phyloP scores from a whole-genome alignment of 768 basidiomycete genomes.

The Naematelia encephala region DNA sequence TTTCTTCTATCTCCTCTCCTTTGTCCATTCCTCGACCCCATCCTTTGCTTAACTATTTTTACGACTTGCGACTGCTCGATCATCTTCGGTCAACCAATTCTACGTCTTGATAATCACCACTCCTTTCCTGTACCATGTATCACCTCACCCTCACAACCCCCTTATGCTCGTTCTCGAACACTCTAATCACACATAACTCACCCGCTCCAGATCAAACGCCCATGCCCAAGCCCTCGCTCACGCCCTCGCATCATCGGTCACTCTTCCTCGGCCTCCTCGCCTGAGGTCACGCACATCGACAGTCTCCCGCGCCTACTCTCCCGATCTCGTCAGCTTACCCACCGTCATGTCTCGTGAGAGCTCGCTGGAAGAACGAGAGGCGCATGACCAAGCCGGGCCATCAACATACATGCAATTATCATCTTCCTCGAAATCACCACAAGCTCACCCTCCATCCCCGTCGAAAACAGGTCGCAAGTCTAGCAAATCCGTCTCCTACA shows the following conservation, averaged over 20 bases:
- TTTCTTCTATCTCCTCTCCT: neutral
- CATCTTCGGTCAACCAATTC: neutral
- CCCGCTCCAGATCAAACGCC: neutral
- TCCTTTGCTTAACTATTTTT: neutral
- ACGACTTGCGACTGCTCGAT: neutral
- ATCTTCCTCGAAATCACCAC: too few species aligned
- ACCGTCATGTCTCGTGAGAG: slow-evolving; percentile 44
- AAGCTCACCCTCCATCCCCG: slow-evolving; percentile 5
- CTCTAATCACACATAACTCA: too few species aligned
- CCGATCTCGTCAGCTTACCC: slow-evolving; percentile 9
- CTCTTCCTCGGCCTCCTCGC: neutral
- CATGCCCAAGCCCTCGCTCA: too few species aligned
- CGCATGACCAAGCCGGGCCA: slow-evolving; percentile 3
- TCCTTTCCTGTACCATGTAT: too few species aligned
- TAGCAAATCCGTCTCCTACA: slow-evolving; percentile 28
- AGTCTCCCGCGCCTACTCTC: slow-evolving; percentile 21
- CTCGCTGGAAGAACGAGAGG: slow-evolving; percentile 24
- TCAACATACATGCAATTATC: slow-evolving; percentile 17
- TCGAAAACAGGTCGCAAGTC: slow-evolving; percentile 15
- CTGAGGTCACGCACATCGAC: slow-evolving; percentile 32
- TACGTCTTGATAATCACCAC: too few species aligned
- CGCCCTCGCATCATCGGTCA: neutral
- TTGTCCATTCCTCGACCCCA: neutral
- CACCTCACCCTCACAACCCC: neutral
- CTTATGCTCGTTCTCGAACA: neutral